Percentiles rank a stretch among this genome's conserved stretches.
Conservation (phyloP, 2,329 filamentous ascomycete genomes). For the Arthrobotrys conoides region DNA sequence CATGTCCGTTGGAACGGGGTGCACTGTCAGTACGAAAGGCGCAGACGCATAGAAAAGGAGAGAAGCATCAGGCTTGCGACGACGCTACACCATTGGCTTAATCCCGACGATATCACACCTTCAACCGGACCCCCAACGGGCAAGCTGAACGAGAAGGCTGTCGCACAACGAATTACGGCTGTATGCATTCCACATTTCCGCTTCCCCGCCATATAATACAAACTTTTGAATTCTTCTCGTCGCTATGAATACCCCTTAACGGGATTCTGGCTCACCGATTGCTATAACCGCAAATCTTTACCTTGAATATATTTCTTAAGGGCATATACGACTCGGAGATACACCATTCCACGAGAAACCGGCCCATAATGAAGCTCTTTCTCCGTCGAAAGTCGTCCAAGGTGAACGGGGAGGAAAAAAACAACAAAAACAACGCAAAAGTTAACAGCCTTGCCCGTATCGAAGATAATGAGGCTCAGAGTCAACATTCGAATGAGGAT, state of each 20-base stretch:
- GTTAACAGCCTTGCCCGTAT: conserved; percentile 29
- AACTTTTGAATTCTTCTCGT: conserved; percentile 2
- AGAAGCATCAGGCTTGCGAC: neutral
- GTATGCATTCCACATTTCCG: conserved; percentile 41
- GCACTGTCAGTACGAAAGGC: neutral
- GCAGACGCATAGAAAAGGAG: conserved; percentile 41
- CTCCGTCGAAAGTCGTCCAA: conserved; percentile 53
- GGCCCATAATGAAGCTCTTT: conserved; percentile 38
- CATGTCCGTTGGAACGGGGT: conserved; percentile 19
- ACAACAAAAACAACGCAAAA: conserved; percentile 60
- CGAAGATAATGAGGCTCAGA: conserved; percentile 41
- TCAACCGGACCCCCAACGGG: conserved; percentile 4
- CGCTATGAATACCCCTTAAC: conserved; percentile 46
- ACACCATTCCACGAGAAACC: neutral
- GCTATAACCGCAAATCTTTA: neutral
- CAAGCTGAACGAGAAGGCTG: conserved; percentile 36
- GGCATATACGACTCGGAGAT: neutral
- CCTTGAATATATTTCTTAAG: neutral
- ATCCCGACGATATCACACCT: conserved; percentile 32
- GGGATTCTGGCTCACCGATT: neutral
- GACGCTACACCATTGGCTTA: conserved; percentile 26
- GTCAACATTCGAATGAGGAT: neutral
- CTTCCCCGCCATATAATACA: conserved; percentile 40
- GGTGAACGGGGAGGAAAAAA: conserved; percentile 32
- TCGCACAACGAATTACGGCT: conserved; percentile 56